These are phyloP conservation scores for Lodderomyces orthopsilosis DNA, from an alignment of 1,139 yeast genomes.

Conservation along the genomic window DNA sequence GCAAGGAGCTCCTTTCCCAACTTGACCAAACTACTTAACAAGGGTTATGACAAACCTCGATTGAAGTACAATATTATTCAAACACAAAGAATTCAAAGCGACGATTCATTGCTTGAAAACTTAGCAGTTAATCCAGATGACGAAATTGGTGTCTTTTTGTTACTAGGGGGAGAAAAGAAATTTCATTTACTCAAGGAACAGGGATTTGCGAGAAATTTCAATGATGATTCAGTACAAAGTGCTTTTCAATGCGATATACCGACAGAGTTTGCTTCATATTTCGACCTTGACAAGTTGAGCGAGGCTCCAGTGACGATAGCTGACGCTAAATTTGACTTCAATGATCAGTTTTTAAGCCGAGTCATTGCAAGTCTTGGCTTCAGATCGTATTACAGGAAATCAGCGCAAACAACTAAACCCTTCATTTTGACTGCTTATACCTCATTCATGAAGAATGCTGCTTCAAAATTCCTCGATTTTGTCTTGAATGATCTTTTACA, in stretches of 20 bases:
- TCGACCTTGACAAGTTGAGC: constrained; percentile 15
- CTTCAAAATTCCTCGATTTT: constrained; percentile 32
- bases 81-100: constrained; percentile 39
- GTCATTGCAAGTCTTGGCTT: constrained; percentile 46
- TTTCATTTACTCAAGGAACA: constrained; percentile 16
- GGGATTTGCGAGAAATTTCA: constrained; percentile 21
- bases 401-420: constrained; percentile 11
- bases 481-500: constrained; percentile 18
- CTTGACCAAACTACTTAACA: constrained; percentile 34
- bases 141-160: constrained; percentile 22
- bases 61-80: constrained; percentile 41
- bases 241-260: constrained; percentile 32
- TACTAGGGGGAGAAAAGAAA: constrained; percentile 27
- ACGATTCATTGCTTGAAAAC: constrained; percentile 25
- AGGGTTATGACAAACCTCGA: constrained; percentile 48
- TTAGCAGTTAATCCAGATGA: constrained; percentile 21
- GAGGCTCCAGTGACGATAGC: constrained; percentile 19
- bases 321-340: constrained; percentile 20
- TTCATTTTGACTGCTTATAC: constrained; percentile 53
- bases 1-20: constrained; percentile 15
- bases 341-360: constrained; percentile 18
- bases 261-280: constrained; percentile 12
- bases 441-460: constrained; percentile 46
- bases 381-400: constrained; percentile 22
- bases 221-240: constrained; percentile 16